These are phyloP conservation scores for Wickerhamiella domercqiae DNA, from an alignment of 805 yeast genomes.

Conservation along the genomic window DNA sequence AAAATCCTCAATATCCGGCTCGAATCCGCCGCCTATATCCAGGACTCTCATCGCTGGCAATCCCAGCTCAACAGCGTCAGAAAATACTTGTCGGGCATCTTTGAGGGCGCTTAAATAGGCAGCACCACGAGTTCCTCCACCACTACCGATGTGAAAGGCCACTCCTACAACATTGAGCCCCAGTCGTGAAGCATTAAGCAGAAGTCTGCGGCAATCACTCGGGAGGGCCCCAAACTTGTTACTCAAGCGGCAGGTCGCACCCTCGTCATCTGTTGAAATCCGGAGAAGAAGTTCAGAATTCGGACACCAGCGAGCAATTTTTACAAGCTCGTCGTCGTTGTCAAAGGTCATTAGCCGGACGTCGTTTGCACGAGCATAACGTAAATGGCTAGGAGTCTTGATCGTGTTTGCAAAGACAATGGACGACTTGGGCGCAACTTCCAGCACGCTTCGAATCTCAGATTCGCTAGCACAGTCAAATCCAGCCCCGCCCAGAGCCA, in stretches of 20 bases:
- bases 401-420: constrained; percentile 91
- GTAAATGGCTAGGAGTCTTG: constrained; percentile 67
- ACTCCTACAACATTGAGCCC: constrained; percentile 63
- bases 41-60: constrained; percentile 34
- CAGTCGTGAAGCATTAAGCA: constrained; percentile 45
- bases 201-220: constrained; percentile 25
- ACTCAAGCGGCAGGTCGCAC: constrained; percentile 72
- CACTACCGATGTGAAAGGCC: constrained; percentile 93
- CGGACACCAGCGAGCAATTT: constrained; percentile 55
- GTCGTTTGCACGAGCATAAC: constrained; percentile 42
- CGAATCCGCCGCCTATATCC: constrained; percentile 93
- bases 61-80: constrained; percentile 35
- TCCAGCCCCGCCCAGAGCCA: constrained; percentile 50
- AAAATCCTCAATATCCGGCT: constrained; percentile 38
- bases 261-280: constrained; percentile 76
- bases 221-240: constrained; percentile 74
- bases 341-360: constrained; percentile 78
- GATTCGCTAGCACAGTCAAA: constrained; percentile 89
- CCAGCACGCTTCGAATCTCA: constrained; percentile 58
- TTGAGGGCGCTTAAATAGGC: constrained; percentile 35
- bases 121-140: constrained; percentile 55
- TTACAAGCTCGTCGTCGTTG: constrained; percentile 68
- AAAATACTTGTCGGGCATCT: constrained; percentile 58
- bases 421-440: constrained; percentile 44
- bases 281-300: constrained; percentile 57